These are phyloP conservation scores for Zelonia costaricensis DNA, from an alignment of 208 protist genomes.

Conservation along the genomic window DNA sequence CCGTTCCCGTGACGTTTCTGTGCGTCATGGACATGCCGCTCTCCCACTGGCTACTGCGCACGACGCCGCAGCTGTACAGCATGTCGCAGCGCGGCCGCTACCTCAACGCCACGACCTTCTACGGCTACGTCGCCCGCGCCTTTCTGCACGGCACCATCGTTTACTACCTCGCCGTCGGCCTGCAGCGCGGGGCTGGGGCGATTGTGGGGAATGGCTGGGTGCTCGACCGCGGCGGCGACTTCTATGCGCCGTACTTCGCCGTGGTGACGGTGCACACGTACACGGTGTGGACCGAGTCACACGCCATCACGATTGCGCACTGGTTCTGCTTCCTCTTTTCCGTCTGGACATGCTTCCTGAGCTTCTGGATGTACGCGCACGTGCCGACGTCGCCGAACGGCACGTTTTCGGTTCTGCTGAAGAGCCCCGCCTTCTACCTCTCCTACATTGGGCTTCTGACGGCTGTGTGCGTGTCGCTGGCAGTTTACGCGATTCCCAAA, in stretches of 20 bases:
- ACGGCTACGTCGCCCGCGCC: slow-evolving; percentile 73
- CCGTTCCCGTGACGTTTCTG: slow-evolving; percentile 81
- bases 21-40: slow-evolving; percentile 85
- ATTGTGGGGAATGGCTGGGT: slow-evolving; percentile 35
- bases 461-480: slow-evolving; percentile 42
- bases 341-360: slow-evolving; percentile 62
- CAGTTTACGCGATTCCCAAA: slow-evolving; percentile 57
- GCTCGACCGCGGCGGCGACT: slow-evolving; percentile 67
- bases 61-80: slow-evolving; percentile 66
- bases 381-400: slow-evolving; percentile 31
- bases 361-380: slow-evolving; percentile 41
- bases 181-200: slow-evolving; percentile 35
- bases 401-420: slow-evolving; percentile 55
- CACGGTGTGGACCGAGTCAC: slow-evolving; percentile 83
- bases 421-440: slow-evolving; percentile 60
- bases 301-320: slow-evolving; percentile 72
- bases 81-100: slow-evolving; percentile 68
- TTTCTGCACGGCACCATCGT: slow-evolving; percentile 73
- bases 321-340: slow-evolving; percentile 67
- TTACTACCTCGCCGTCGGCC: slow-evolving; percentile 56
- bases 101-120: slow-evolving; percentile 76
- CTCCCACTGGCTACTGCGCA: slow-evolving; percentile 51
- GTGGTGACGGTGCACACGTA: slow-evolving; percentile 83
- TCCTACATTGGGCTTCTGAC: slow-evolving; percentile 44
- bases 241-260: slow-evolving; percentile 77